Percentiles rank a stretch among this genome's conserved stretches.
These are phyloP conservation scores for Paecilomyces sp. DNA, from an alignment of 2,329 filamentous ascomycete genomes.

Conservation along the genomic window DNA sequence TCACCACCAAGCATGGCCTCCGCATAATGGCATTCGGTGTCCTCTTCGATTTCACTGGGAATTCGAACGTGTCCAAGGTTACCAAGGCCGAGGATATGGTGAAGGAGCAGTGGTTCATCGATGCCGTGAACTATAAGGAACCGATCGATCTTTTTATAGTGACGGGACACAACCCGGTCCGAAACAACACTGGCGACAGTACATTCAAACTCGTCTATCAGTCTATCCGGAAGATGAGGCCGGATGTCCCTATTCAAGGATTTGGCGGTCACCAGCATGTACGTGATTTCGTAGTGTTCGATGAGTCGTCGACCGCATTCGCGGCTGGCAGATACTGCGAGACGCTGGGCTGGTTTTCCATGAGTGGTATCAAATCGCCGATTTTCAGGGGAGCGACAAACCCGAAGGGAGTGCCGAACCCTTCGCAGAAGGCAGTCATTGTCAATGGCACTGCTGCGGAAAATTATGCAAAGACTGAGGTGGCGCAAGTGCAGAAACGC, in stretches of 20 bases:
- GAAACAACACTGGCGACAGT: conserved; percentile 32
- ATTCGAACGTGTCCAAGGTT: conserved; percentile 55
- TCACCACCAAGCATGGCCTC: conserved; percentile 42
- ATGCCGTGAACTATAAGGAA: conserved; percentile 47
- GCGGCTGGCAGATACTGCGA: conserved; percentile 62
- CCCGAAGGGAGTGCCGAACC: conserved; percentile 37
- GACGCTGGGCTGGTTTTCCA: conserved; percentile 60
- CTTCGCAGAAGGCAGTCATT: conserved; percentile 30
- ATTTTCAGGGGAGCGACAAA: conserved; percentile 38
- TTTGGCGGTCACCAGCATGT: conserved; percentile 61
- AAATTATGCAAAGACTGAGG: conserved; percentile 3
- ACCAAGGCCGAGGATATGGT: conserved; percentile 48
- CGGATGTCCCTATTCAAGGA: conserved; percentile 55
- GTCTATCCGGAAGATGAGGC: conserved; percentile 51
- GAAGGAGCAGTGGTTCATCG: conserved; percentile 53
- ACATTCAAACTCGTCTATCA: conserved; percentile 46
- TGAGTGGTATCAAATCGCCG: conserved; percentile 49
- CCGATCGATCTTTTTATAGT: conserved; percentile 59
- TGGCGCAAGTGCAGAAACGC: neutral
- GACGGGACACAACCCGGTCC: conserved; percentile 57
- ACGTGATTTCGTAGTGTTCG: conserved; percentile 58
- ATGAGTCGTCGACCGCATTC: conserved; percentile 54
- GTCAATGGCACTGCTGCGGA: neutral
- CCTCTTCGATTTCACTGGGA: conserved; percentile 46
- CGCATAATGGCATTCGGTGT: conserved; percentile 49